A percentile compares a stretch with the other conserved stretches of the same genome.
These are phyloP conservation scores for Cladobotryum protrusum DNA, from an alignment of 2,329 filamentous ascomycete species.

Conservation along the genomic window DNA sequence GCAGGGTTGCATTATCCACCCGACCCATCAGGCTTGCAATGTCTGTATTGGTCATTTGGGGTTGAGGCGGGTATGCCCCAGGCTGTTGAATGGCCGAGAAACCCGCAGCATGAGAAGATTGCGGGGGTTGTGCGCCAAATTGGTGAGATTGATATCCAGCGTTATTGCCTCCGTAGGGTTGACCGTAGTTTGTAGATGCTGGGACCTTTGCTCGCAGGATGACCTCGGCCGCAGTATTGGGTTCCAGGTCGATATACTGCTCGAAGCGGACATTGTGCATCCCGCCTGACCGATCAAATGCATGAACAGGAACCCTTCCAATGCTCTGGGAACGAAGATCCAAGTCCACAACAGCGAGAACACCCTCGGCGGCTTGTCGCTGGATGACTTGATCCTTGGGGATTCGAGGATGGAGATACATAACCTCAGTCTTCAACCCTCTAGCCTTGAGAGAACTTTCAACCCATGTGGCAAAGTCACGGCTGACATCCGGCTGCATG, in stretches of 20 bases:
- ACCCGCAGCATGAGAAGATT: conserved; percentile 13
- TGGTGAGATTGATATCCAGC: conserved; percentile 22
- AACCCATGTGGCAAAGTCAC: conserved; percentile 77
- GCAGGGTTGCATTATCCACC: conserved; percentile 63
- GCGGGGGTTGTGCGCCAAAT: conserved; percentile 26
- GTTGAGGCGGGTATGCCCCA: conserved; percentile 28
- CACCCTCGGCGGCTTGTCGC: conserved; percentile 81
- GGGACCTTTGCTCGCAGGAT: conserved; percentile 62
- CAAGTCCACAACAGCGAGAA: conserved; percentile 76
- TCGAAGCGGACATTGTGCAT: conserved; percentile 73
- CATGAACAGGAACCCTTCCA: conserved; percentile 71
- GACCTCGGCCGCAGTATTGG: conserved; percentile 71
- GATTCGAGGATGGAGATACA: conserved; percentile 72
- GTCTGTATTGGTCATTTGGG: conserved; percentile 36
- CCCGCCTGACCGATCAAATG: conserved; percentile 78
- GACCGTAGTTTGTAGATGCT: conserved; percentile 23
- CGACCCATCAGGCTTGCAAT: conserved; percentile 60
- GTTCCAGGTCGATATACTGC: conserved; percentile 79
- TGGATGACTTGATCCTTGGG: conserved; percentile 74
- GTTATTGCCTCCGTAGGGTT: conserved; percentile 22
- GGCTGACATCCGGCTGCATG: conserved; percentile 68
- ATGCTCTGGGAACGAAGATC: conserved; percentile 61
- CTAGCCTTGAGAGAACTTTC: conserved; percentile 68
- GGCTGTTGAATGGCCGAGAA: conserved; percentile 22
- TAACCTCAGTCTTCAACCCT: conserved; percentile 68